These are phyloP conservation scores for Phytophthora foliorum DNA, from an alignment of 352 stramenopile genomes.

Conservation along the genomic window DNA sequence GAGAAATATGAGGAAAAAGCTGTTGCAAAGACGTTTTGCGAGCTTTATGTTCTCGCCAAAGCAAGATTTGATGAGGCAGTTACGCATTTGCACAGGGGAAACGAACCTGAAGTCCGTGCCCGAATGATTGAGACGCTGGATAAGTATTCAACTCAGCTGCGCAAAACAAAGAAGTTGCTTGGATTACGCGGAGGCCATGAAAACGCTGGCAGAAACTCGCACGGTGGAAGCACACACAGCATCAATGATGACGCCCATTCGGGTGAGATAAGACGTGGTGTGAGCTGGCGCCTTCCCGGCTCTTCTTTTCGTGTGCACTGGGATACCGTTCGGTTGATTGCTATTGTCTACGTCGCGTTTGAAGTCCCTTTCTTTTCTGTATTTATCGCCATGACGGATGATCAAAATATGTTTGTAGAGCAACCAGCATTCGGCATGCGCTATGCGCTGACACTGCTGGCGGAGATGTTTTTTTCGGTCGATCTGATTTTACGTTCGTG, in stretches of 20 bases:
- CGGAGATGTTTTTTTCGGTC: slow-evolving; percentile 64
- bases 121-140: slow-evolving; percentile 63
- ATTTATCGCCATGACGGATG: slow-evolving; percentile 74
- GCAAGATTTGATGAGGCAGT: slow-evolving; percentile 69
- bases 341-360: slow-evolving; percentile 64
- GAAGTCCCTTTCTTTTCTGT: slow-evolving; percentile 78
- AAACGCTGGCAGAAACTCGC: slow-evolving; percentile 22
- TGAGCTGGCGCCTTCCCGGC: slow-evolving; percentile 57
- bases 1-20: slow-evolving; percentile 80
- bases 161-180: slow-evolving; percentile 83
- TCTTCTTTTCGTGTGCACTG: slow-evolving; percentile 68
- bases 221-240: slow-evolving; percentile 11
- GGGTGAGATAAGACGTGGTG: slow-evolving; percentile 2
- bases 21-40: slow-evolving; percentile 82
- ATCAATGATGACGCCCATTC: slow-evolving; percentile 2
- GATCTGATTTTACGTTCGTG: slow-evolving; percentile 63
- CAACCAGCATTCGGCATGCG: slow-evolving; percentile 40
- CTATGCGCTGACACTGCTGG: slow-evolving; percentile 49
- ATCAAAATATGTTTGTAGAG: slow-evolving; percentile 56
- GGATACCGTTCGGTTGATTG: slow-evolving; percentile 60
- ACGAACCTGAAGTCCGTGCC: slow-evolving; percentile 37
- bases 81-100: slow-evolving; percentile 60
- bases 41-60: slow-evolving; percentile 83
- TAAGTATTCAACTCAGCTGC: slow-evolving; percentile 73
- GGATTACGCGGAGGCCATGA: slow-evolving; percentile 56